These are phyloP conservation scores for Colletotrichum spinosum DNA, from an alignment of 2,329 filamentous ascomycete species.

Conservation along the genomic window DNA sequence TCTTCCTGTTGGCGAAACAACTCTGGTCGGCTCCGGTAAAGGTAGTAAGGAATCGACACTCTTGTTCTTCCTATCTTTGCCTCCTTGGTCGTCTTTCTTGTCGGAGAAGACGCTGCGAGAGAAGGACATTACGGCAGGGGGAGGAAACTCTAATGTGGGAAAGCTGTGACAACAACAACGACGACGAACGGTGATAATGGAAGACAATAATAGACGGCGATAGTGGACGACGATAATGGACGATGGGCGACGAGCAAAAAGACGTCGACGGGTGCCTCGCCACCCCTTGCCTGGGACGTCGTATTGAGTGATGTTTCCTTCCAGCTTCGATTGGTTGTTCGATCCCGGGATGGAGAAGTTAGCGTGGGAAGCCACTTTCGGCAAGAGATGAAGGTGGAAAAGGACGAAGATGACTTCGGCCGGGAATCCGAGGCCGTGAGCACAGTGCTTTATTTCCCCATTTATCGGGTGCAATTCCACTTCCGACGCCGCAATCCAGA, in stretches of 20 bases:
- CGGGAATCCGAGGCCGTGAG: neutral
- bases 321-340: slow-evolving; percentile 7
- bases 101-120: slow-evolving; percentile 16
- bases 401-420: slow-evolving; percentile 15
- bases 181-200: neutral
- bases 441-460: slow-evolving; percentile 1
- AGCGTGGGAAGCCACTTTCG: slow-evolving; percentile 23
- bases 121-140: slow-evolving; percentile 12
- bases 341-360: slow-evolving; percentile 11
- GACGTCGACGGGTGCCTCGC: too few species aligned
- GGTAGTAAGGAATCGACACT: neutral
- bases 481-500: too few species aligned
- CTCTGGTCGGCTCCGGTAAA: slow-evolving; percentile 5
- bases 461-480: neutral
- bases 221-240: too few species aligned
- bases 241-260: too few species aligned
- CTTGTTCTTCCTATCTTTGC: slow-evolving; percentile 10
- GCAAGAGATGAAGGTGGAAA: slow-evolving; percentile 14
- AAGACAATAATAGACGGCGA: too few species aligned
- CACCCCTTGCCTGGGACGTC: neutral
- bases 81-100: slow-evolving; percentile 7
- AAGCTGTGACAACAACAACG: neutral
- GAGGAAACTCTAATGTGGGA: too few species aligned
- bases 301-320: neutral
- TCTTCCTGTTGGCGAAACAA: neutral